Conservation (phyloP, 2,329 filamentous ascomycete genomes). For the Beauveria sp. region DNA sequence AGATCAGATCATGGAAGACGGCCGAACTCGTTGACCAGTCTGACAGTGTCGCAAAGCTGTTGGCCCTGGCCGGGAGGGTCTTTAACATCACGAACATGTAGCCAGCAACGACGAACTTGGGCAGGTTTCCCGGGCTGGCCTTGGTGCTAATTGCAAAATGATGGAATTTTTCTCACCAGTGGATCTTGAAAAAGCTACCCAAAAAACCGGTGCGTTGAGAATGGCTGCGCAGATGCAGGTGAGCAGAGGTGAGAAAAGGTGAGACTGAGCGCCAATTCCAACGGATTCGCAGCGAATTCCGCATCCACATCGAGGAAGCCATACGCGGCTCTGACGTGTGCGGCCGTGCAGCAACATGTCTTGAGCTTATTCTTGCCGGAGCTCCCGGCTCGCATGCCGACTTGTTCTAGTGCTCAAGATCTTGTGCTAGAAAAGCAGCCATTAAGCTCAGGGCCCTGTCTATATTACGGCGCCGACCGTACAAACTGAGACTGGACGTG, state of each 20-base stretch:
- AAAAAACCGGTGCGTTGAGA: too few species aligned
- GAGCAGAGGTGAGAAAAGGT: not conserved
- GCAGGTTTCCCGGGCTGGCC: too few species aligned
- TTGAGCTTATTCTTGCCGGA: not conserved
- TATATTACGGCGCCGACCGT: not conserved
- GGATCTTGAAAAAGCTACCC: not conserved
- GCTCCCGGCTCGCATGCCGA: not conserved
- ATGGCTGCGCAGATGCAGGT: not conserved
- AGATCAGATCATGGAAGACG: too few species aligned
- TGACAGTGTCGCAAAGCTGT: too few species aligned
- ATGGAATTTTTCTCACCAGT: not conserved
- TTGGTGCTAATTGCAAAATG: too few species aligned
- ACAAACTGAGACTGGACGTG: not conserved
- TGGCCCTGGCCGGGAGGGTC: too few species aligned
- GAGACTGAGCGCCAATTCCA: slow-evolving; percentile 1
- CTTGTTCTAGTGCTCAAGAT: not conserved
- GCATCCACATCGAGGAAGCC: not conserved
- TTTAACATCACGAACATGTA: too few species aligned
- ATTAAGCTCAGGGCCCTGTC: not conserved
- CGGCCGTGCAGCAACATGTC: not conserved
- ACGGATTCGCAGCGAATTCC: slow-evolving; percentile 1
- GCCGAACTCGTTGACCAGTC: too few species aligned
- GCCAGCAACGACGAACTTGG: too few species aligned
- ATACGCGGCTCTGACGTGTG: slow-evolving; percentile 4
- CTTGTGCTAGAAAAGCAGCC: not conserved